A percentile compares a stretch with the other conserved stretches of the same genome.
phyloP scores from a whole-genome alignment of 1,139 yeast species.

The Lodderomyces pseudojiufengensis region DNA sequence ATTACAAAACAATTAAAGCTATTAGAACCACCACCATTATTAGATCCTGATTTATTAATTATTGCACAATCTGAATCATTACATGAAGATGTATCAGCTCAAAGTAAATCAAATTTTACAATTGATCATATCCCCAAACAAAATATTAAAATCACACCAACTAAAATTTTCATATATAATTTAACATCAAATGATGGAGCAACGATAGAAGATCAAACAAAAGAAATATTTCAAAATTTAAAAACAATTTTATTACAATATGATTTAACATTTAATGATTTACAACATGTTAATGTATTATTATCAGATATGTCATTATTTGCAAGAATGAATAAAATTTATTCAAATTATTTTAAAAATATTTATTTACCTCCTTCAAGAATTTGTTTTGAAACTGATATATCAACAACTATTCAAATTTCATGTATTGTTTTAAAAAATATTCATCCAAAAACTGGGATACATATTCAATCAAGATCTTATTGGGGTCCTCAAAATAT shows the following conservation, averaged over 20 bases:
- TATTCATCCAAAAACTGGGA: conserved; percentile 48
- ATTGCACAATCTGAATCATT: conserved; percentile 1
- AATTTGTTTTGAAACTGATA: conserved; percentile 66
- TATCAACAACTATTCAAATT: conserved; percentile 49
- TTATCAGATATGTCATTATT: conserved; percentile 66
- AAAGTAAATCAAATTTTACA: background rate
- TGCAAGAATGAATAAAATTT: conserved; percentile 54
- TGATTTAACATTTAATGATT: conserved; percentile 31
- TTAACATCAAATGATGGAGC: conserved; percentile 22
- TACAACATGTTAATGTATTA: conserved; percentile 58
- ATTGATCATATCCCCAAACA: conserved; percentile 2
- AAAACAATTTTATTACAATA: conserved; percentile 23
- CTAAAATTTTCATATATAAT: conserved; percentile 50
- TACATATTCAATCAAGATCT: conserved; percentile 87
- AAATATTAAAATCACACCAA: conserved; percentile 15
- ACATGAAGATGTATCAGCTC: conserved; percentile 2
- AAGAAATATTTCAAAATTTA: conserved; percentile 47
- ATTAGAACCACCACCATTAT: conserved; percentile 39
- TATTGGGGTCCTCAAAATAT: conserved; percentile 99
- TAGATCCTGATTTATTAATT: conserved; percentile 35
- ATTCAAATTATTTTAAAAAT: conserved; percentile 49
- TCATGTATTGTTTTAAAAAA: conserved; percentile 50
- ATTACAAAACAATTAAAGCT: conserved; percentile 31
- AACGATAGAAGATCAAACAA: conserved; percentile 42
- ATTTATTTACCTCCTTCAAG: conserved; percentile 81